These are phyloP conservation scores for Parietaria judaica DNA, from an alignment of 306 rosid genomes.

Conservation along the genomic window DNA sequence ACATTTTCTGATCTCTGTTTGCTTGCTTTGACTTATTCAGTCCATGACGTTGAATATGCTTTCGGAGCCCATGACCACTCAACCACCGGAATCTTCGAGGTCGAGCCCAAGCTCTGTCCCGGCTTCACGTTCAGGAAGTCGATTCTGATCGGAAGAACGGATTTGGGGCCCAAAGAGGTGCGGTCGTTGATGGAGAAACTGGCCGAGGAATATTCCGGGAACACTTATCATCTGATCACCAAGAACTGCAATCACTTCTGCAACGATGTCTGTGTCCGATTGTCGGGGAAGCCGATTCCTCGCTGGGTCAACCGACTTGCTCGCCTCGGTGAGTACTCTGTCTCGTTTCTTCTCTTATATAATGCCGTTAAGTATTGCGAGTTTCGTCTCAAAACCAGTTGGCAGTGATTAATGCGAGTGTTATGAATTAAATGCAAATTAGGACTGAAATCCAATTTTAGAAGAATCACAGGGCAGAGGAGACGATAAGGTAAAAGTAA, in stretches of 20 bases:
- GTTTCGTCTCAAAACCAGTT: no score
- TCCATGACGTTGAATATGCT: conserved; percentile 83
- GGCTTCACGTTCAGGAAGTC: conserved; percentile 91
- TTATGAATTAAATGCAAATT: no score
- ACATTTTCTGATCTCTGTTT: not conserved
- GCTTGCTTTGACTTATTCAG: conserved; percentile 22
- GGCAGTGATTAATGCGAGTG: no score
- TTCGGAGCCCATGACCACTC: conserved; percentile 91
- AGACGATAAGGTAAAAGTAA: no score
- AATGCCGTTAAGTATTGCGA: no score
- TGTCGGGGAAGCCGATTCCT: conserved; percentile 70
- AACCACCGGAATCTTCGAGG: conserved; percentile 81
- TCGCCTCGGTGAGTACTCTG: conserved; percentile 55
- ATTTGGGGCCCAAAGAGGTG: conserved; percentile 56
- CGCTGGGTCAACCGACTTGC: conserved; percentile 98
- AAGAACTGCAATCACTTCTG: conserved; percentile 96
- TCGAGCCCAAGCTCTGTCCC: conserved; percentile 81
- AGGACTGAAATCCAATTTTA: no score
- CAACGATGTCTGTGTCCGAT: conserved; percentile 53
- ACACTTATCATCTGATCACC: conserved; percentile 73
- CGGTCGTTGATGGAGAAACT: conserved; percentile 67
- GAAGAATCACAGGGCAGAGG: no score
- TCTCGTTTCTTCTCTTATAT: not conserved
- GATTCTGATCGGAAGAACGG: conserved; percentile 67
- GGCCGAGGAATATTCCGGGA: conserved; percentile 71